Evolutionary conservation across 176 grass and related monocot genomes (phyloP).

Genomic region (Carex scoparia): DNA sequence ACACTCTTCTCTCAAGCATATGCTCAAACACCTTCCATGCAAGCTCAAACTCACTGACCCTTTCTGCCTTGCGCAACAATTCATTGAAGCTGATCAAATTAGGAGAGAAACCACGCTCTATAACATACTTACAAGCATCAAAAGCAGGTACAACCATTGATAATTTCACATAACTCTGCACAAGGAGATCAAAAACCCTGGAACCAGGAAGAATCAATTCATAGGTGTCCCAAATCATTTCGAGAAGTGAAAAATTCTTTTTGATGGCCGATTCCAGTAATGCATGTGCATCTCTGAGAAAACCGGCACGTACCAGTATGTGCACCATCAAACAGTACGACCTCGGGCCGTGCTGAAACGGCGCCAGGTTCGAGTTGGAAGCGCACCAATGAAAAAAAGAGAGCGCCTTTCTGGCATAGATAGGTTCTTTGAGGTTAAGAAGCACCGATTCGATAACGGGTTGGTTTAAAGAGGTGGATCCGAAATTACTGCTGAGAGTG

Average conservation of each 20-base stretch:
- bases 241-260: slow-evolving; percentile 30
- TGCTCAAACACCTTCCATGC: slow-evolving; percentile 90
- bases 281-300: slow-evolving; percentile 42
- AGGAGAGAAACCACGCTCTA: slow-evolving; percentile 37
- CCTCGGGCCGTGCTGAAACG: slow-evolving; percentile 28
- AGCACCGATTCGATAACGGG: slow-evolving; percentile 42
- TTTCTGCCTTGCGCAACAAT: slow-evolving; percentile 36
- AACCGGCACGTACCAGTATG: slow-evolving; percentile 59
- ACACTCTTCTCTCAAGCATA: slow-evolving; percentile 70
- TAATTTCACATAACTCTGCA: slow-evolving; percentile 58
- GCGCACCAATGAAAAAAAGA: slow-evolving; percentile 71
- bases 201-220: slow-evolving; percentile 41
- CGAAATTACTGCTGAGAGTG: slow-evolving; percentile 43
- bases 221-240: slow-evolving; percentile 53
- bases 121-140: slow-evolving; percentile 48
- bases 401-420: slow-evolving; percentile 55
- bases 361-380: not conserved
- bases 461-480: slow-evolving; percentile 19
- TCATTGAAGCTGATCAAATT: slow-evolving; percentile 70
- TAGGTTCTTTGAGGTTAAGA: slow-evolving; percentile 42
- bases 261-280: slow-evolving; percentile 49
- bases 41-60: slow-evolving; percentile 29
- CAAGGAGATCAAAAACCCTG: slow-evolving; percentile 69
- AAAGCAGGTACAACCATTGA: slow-evolving; percentile 53
- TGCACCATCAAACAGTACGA: slow-evolving; percentile 68